These are phyloP conservation scores for Murraya koenigii DNA, from an alignment of 345 rosid genomes.

Conservation along the genomic window DNA sequence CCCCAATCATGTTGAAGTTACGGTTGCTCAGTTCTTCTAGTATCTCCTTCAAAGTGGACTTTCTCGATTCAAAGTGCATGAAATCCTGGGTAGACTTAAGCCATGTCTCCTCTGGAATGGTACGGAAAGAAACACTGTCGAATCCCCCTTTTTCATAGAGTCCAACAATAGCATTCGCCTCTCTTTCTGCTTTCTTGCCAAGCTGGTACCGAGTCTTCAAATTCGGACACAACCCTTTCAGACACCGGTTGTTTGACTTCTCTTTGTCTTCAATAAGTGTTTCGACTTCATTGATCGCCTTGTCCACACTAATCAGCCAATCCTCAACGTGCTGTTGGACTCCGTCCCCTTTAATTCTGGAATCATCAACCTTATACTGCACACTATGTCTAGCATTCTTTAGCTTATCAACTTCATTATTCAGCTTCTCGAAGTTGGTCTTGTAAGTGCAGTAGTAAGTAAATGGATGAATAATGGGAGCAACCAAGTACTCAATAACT, in stretches of 20 bases:
- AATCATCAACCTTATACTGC: too few relatives aligned
- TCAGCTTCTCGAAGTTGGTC: too few relatives aligned
- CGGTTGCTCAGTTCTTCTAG: too few relatives aligned
- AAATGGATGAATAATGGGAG: too few relatives aligned
- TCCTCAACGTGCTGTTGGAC: too few relatives aligned
- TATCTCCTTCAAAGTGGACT: too few relatives aligned
- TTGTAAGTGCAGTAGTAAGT: too few relatives aligned
- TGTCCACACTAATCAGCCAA: too few relatives aligned
- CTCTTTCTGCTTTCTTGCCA: constrained; percentile 12
- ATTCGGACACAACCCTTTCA: constrained; percentile 1
- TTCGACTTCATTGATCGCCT: background rate
- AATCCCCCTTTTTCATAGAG: constrained; percentile 1
- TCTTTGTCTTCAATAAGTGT: background rate
- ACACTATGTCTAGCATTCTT: too few relatives aligned
- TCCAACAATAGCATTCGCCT: background rate
- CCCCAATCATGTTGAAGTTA: constrained; percentile 8
- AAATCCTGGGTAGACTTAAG: background rate
- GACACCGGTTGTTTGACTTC: background rate
- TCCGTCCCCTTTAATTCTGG: too few relatives aligned
- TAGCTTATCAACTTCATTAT: too few relatives aligned
- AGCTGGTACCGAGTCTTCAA: background rate
- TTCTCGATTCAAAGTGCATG: constrained; percentile 21
- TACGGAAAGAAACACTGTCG: background rate
- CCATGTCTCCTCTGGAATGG: constrained; percentile 4
- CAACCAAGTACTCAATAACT: too few relatives aligned